Percentiles rank a stretch among this genome's conserved stretches.
These are phyloP conservation scores for Xerocomus potaroensis DNA, from an alignment of 768 basidiomycete species.

Conservation along the genomic window DNA sequence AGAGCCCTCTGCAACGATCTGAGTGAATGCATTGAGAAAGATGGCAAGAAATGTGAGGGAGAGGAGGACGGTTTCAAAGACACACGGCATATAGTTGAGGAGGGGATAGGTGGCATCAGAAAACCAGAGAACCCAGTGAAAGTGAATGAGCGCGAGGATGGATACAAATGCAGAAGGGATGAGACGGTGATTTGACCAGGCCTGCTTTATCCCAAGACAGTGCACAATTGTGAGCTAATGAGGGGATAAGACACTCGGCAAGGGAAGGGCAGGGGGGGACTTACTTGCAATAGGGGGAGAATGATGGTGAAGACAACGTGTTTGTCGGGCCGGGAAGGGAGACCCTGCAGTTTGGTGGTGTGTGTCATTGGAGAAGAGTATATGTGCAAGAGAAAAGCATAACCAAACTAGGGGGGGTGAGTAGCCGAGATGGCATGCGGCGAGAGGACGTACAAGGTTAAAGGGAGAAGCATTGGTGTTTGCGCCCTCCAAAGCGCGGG, in stretches of 20 bases:
- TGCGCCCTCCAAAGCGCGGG: slow-evolving; percentile 63
- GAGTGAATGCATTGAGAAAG: slow-evolving; percentile 58
- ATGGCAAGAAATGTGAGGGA: slow-evolving; percentile 55
- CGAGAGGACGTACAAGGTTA: slow-evolving; percentile 55
- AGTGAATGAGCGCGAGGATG: slow-evolving; percentile 57
- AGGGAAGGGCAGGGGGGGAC: slow-evolving; percentile 10
- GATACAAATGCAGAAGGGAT: slow-evolving; percentile 64
- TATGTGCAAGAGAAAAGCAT: slow-evolving; percentile 70
- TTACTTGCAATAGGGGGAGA: slow-evolving; percentile 68
- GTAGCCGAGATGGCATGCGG: slow-evolving; percentile 5
- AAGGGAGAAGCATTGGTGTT: slow-evolving; percentile 58
- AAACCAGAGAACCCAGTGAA: slow-evolving; percentile 56
- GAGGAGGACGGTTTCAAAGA: slow-evolving; percentile 64
- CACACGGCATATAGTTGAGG: slow-evolving; percentile 68
- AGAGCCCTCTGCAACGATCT: slow-evolving; percentile 58
- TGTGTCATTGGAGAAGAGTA: slow-evolving; percentile 68
- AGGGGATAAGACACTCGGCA: background rate
- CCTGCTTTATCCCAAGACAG: slow-evolving; percentile 57
- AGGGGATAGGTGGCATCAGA: slow-evolving; percentile 55
- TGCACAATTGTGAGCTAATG: slow-evolving; percentile 64
- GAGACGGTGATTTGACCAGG: slow-evolving; percentile 63
- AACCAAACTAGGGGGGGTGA: slow-evolving; percentile 51
- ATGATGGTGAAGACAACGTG: slow-evolving; percentile 71
- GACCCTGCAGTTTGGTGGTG: slow-evolving; percentile 33
- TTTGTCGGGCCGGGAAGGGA: slow-evolving; percentile 63